phyloP scores from a whole-genome alignment of 805 yeast species.

The Metschnikowia continentalis region DNA sequence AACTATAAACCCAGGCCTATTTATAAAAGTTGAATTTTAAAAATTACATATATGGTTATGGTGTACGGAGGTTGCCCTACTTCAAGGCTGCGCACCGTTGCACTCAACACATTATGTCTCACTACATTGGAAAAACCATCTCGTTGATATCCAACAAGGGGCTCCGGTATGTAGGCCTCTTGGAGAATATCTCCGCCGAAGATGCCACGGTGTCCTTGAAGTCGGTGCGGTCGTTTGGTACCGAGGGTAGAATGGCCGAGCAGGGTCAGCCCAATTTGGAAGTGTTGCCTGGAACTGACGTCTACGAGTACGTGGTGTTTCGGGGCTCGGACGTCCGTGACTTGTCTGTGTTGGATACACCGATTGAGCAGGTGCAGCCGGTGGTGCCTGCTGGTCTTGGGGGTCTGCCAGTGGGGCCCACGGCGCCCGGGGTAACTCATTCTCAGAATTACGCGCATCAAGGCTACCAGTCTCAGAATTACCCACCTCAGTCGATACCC shows the following conservation, averaged over 20 bases:
- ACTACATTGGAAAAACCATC: conserved; percentile 87
- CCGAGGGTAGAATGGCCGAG: conserved; percentile 75
- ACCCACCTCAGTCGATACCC: background rate
- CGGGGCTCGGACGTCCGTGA: conserved; percentile 92
- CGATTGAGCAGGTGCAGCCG: conserved; percentile 61
- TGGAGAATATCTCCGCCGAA: conserved; percentile 84
- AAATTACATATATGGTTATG: background rate
- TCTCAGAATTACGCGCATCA: background rate
- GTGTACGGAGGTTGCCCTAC: background rate
- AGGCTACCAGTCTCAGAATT: background rate
- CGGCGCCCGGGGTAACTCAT: conserved; percentile 25
- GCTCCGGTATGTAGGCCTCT: conserved; percentile 83
- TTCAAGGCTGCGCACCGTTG: background rate
- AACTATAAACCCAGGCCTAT: no score
- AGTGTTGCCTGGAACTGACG: conserved; percentile 63
- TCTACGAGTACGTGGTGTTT: conserved; percentile 75
- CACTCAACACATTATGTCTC: conserved; percentile 56
- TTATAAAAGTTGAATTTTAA: no score
- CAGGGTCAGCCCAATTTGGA: conserved; percentile 61
- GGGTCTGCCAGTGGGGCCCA: conserved; percentile 3
- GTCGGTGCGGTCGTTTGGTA: conserved; percentile 79
- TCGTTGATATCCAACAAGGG: conserved; percentile 75
- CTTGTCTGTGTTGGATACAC: conserved; percentile 73
- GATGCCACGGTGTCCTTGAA: conserved; percentile 83
- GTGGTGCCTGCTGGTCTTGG: conserved; percentile 12